Base-by-base conservation (phyloP, 352 stramenopile species). In the Pythium phragmitis region DNA sequence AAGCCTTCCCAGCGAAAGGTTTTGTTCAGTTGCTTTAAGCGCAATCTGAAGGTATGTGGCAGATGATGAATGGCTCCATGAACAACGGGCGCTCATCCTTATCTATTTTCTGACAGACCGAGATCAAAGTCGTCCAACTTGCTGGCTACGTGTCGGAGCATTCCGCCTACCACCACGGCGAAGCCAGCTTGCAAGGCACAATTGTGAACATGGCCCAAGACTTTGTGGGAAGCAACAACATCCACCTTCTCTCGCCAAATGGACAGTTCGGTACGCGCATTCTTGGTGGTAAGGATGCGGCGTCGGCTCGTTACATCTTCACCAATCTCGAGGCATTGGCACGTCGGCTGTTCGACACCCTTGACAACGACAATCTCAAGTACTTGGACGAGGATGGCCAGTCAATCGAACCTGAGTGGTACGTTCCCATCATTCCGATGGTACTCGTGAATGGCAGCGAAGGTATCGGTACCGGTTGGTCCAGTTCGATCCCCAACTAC, bases 1-100 rank as follows among this genome's bases (percentile, higher is more conserved):
- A 99, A 99, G 75, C 97, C 97, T n/a, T 98, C 92, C 34, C 97
- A 99, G 68, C 87, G 97, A 7, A 99, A 99, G 72, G 96, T 99
- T 9, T 73, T 99, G 12, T 99, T 98, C 72, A 91, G 89, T 54
- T 99, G 96, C 69, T 99, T 99, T 72, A 99, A 99, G 76, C 87
- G 97, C 49, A 99, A 99, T 60, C 82, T 99, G 47, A 98, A 96
- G 68, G 82, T 92, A 52, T 73, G 14, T 46, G 13, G 39, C 3
- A 9, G 17, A 21, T 2, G 39, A 46, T 14, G 39, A 46, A 46
- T 17, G 4, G 39, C 9, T 46, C 7, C 39, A 19, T n/a, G 7
- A 16, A 46, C 16, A 46, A 16, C 17, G 1, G 14, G 6, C 9
- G 39, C 39, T 46, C 13, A 46, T 14, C 9, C 19, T 19, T 46